A percentile compares a stretch with the other conserved stretches of the same genome.
Conservation (phyloP, 2,329 filamentous ascomycete genomes). For the Trichophyton benhamiae region DNA sequence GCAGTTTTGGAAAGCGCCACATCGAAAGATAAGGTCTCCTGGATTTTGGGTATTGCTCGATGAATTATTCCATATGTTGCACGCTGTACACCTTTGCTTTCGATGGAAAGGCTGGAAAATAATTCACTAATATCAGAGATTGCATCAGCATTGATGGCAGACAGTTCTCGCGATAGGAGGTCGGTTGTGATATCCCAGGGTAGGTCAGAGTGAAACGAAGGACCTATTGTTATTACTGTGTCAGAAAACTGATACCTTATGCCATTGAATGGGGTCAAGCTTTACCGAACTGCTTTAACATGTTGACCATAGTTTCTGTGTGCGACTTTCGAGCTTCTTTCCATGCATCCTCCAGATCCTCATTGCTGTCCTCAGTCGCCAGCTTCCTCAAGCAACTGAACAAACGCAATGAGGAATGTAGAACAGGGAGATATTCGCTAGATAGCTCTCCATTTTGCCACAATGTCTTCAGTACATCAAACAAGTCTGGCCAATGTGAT, state of each 20-base stretch:
- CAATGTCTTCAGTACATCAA: conserved; percentile 47
- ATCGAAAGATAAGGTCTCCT: conserved; percentile 74
- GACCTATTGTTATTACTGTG: conserved; percentile 22
- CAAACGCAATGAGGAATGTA: conserved; percentile 63
- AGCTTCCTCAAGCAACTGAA: conserved; percentile 51
- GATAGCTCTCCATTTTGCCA: conserved; percentile 43
- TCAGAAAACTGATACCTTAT: neutral
- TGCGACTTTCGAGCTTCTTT: conserved; percentile 46
- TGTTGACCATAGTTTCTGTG: conserved; percentile 42
- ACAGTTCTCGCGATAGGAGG: conserved; percentile 57
- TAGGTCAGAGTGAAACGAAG: conserved; percentile 45
- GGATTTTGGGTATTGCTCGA: conserved; percentile 60
- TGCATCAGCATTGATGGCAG: conserved; percentile 49
- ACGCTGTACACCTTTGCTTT: conserved; percentile 62
- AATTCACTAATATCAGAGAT: conserved; percentile 55
- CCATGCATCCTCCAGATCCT: conserved; percentile 70
- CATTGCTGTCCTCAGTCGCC: conserved; percentile 52
- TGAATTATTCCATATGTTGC: conserved; percentile 72
- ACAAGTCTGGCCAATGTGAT: conserved; percentile 62
- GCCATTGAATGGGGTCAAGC: neutral
- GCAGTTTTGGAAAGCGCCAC: conserved; percentile 42
- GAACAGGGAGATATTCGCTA: conserved; percentile 46
- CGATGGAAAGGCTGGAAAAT: conserved; percentile 63
- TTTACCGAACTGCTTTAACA: conserved; percentile 31
- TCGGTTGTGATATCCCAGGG: conserved; percentile 65